A percentile compares a stretch with the other conserved stretches of the same genome.
Conservation (phyloP, 352 stramenopile genomes). For the Pythium guiyangense region DNA sequence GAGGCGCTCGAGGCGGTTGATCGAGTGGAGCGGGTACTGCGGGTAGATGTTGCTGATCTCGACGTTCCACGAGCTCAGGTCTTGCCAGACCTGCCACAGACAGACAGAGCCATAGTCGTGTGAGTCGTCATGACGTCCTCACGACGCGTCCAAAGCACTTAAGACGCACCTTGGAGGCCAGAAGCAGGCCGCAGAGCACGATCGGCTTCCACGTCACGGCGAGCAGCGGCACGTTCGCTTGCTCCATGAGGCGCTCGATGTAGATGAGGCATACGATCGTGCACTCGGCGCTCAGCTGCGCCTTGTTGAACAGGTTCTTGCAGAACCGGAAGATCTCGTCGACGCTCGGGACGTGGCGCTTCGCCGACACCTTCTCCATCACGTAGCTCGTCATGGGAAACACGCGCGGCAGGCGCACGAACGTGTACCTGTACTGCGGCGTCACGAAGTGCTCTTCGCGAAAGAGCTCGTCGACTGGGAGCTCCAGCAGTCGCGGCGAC, state of each 20-base stretch:
- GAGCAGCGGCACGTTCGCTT: slow-evolving; percentile 93
- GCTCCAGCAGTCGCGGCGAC: slow-evolving; percentile 57
- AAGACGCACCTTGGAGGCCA: slow-evolving; percentile 94
- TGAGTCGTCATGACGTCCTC: too few relatives aligned
- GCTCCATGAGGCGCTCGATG: slow-evolving; percentile 98
- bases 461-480: slow-evolving; percentile 81
- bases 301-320: slow-evolving; percentile 95
- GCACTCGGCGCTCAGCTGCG: slow-evolving; percentile 97
- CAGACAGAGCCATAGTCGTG: too few relatives aligned
- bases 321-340: slow-evolving; percentile 92
- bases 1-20: slow-evolving; percentile 96
- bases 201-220: slow-evolving; percentile 97
- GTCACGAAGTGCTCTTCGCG: slow-evolving; percentile 87
- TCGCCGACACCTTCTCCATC: slow-evolving; percentile 82
- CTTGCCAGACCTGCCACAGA: slow-evolving; percentile 92
- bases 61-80: slow-evolving; percentile 98
- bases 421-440: slow-evolving; percentile 87
- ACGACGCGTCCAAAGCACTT: too few relatives aligned
- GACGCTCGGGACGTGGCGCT: slow-evolving; percentile 81
- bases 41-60: slow-evolving; percentile 98
- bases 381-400: slow-evolving; percentile 74
- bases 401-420: slow-evolving; percentile 65
- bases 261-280: slow-evolving; percentile 99
- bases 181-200: slow-evolving; percentile 94
- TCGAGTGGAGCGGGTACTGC: slow-evolving; percentile 96